phyloP scores from a whole-genome alignment of 2,329 filamentous ascomycete species.

The Pochonia chlamydosporia region DNA sequence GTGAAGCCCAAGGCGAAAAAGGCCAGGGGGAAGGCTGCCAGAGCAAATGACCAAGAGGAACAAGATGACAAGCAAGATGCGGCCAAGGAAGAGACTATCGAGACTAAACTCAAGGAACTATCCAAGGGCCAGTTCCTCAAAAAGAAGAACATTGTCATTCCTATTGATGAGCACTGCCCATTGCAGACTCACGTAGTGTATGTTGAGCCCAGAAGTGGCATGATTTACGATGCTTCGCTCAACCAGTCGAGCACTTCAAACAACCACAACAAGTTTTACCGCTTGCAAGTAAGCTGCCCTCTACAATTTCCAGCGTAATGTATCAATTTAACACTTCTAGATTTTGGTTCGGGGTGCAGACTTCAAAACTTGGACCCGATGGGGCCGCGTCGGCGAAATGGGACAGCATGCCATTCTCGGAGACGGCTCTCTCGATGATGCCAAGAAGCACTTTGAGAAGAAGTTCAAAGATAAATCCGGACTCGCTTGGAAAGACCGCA shows the following conservation, averaged over 20 bases:
- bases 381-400: conserved; percentile 68
- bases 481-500: conserved; percentile 47
- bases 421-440: conserved; percentile 33
- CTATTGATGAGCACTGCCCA: conserved; percentile 42
- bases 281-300: conserved; percentile 53
- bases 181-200: conserved; percentile 48
- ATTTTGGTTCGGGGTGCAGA: conserved; percentile 29
- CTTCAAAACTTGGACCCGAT: conserved; percentile 67
- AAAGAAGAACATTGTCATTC: conserved; percentile 39
- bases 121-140: conserved; percentile 41
- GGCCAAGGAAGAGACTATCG: conserved; percentile 24
- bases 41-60: conserved; percentile 32
- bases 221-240: conserved; percentile 73
- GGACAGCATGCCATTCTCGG: conserved; percentile 44
- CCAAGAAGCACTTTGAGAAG: conserved; percentile 47
- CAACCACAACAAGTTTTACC: conserved; percentile 84
- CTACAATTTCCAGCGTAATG: neutral
- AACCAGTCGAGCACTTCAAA: conserved; percentile 67
- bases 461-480: conserved; percentile 61
- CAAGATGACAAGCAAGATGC: conserved; percentile 27
- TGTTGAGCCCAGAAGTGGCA: conserved; percentile 52
- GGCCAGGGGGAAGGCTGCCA: conserved; percentile 16
- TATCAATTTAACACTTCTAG: conserved; percentile 19
- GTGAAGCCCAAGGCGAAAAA: conserved; percentile 23
- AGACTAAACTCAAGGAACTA: conserved; percentile 24